Base-by-base conservation (phyloP, 2,329 filamentous ascomycete species). In the Aureobasidium sp. region DNA sequence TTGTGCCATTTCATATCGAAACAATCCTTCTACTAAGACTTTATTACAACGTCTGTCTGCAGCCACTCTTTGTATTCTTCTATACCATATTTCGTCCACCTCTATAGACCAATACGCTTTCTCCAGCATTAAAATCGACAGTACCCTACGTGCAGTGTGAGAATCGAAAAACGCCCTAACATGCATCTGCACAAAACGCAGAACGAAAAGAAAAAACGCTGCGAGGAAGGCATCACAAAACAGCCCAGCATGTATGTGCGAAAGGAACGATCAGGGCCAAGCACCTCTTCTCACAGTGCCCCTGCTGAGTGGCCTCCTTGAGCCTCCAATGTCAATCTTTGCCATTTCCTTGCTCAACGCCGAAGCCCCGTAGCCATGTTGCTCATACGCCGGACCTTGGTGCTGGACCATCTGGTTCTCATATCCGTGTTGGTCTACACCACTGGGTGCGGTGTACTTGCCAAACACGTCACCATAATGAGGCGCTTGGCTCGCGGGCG, bases 331-430 rank as follows among this genome's bases (percentile, higher is more conserved):
- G 64, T 80, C 77, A 64, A 79, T 78, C 65, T 71, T 75, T 64
- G 73, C 85, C 79, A 92, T 82, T 75, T 92, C 89, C 65, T 90
- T 80, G 73, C 88, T 82, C 58, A 92, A 75, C 22, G 87, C 84
- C 80, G 79, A 65, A 83, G 78, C 62, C 80, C 80, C 29, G 17
- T 67, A 68, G 20, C 63, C 69, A 61, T 65, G 66, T 11, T 61
- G 64, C 20, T 58, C 51, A 5, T 68, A 62, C n/a, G 15, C 57
- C 53, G 42, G 45, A 6, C 65, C 67, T 12, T 70, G 68, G 34
- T 70, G 69, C 61, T 70, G 31, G 5, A 12, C 31, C 49, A 52
- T 52, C 49, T 39, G 49, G 59, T 65, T 67, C 11, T 60, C 64
- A 27, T 52, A 55, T 2, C 51, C 63, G 42, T 65, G 64, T 8